Base-by-base conservation (phyloP, 805 yeast genomes). In the Yarrowia sp. region DNA sequence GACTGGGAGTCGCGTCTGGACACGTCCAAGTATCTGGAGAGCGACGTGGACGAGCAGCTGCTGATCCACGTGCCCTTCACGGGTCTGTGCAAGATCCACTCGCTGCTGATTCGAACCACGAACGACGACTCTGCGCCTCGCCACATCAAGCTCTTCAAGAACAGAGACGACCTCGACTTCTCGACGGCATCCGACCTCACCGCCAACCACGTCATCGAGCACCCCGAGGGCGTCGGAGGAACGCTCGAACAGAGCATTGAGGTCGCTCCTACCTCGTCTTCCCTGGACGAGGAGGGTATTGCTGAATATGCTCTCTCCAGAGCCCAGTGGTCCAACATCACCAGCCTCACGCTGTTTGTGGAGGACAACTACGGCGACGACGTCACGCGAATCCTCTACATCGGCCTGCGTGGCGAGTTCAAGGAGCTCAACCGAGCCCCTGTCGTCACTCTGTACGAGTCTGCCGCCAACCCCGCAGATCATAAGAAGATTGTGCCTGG, bases 401-500 rank as follows among this genome's bases (percentile, higher is more conserved):
- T 92, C 44, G 97, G 96, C 63, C 72, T 93, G 24, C 77, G 97
- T 47, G 98, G 98, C 29, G 75, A 72, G 61, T 75, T 70, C 68
- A 58, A 70, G 22, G 61, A 47, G 18, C 63, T 68, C 42, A 71
- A 87, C 55, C 71, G 76, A 31, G 80, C 80, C 65, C 96, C 97
- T 0, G 82, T 90, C 16, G 79, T 87, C 14, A 79, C 96, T 0
- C 70, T 88, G 19, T 93, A 92, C 72, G 98, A 93, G 73, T 82
- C 91, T 62, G 96, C 97, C 0, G 94, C 97, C 2, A 92, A 92
- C 71, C 97, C 97, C 0, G 83, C 86, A 1, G 97, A 92, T 71
- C 97, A 93, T 72, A 84, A 80, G 66, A 78, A 63, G 49, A 39
- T 64, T 22, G 66, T 65, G 12, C 66, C 69, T 21, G 68, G 65